Evolutionary conservation across 805 yeast species (phyloP).

Genomic region (Candida boleticola): DNA sequence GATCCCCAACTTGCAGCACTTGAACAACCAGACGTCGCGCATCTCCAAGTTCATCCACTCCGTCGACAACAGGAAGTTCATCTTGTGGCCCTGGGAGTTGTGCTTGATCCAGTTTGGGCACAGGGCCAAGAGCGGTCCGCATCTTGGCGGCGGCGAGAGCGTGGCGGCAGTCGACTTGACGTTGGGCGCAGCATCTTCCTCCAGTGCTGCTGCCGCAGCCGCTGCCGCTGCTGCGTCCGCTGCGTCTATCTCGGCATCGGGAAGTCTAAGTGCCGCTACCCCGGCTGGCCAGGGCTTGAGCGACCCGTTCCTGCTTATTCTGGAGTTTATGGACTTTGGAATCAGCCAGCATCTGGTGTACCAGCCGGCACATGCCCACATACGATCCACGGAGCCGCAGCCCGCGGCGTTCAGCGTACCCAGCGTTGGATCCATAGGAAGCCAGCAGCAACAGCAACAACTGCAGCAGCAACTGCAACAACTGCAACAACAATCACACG

Average conservation of each 20-base stretch:
- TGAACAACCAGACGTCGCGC: slow-evolving; percentile 65
- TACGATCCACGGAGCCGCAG: background rate
- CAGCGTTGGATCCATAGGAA: slow-evolving; percentile 10
- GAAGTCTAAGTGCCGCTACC: background rate
- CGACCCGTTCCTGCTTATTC: slow-evolving; percentile 35
- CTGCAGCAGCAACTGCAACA: no score
- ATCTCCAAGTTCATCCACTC: slow-evolving; percentile 56
- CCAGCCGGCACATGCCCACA: background rate
- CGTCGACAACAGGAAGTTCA: slow-evolving; percentile 52
- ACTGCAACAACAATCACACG: no score
- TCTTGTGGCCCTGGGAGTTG: slow-evolving; percentile 71
- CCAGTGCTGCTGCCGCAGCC: background rate
- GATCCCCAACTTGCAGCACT: slow-evolving; percentile 64
- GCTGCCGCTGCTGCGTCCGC: background rate
- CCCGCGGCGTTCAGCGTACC: slow-evolving; percentile 13
- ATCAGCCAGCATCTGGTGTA: slow-evolving; percentile 18
- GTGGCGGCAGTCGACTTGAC: no score
- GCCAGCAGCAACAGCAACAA: no score
- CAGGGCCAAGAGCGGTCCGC: slow-evolving; percentile 18
- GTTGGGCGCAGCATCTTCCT: no score
- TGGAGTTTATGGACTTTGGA: slow-evolving; percentile 34
- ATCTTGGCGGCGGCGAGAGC: no score
- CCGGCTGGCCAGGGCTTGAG: no score
- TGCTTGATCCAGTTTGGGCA: slow-evolving; percentile 57
- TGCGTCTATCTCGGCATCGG: background rate